Base-by-base conservation (phyloP, 2,329 filamentous ascomycete species). In the Exophiala sp. region DNA sequence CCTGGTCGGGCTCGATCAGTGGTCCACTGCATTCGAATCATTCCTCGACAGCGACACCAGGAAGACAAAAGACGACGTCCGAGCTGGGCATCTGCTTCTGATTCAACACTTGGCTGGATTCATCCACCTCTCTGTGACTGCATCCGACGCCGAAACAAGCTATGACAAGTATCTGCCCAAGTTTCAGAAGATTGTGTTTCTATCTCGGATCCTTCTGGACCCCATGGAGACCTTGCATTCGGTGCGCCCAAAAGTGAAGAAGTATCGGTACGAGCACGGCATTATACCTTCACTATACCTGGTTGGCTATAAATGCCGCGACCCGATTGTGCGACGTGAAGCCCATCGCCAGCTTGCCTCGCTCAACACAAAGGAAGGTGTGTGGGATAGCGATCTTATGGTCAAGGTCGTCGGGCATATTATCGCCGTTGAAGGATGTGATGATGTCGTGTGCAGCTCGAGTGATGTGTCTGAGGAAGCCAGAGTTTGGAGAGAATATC, bases 251-350 rank as follows among this genome's bases (percentile, higher is more conserved):
- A 35, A 2, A 7, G 7, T n/a, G 8, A 9, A 2, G 12, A 11
- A 18, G 2, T 20, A 2, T 42, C 21, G 14, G 1, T 11, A 42
- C 11, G 39, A 42, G 12, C 53, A n/a, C 56, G 56, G 39, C 34
- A 38, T 60, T n/a, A 54, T 60, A n/a, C 55, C 57, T 2, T 35
- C 46, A 9, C 48, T 60, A 10, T 44, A 38, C 12, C 47, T 49
- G 8, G 44, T 54, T 10, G 55, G 43, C 8, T 43, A 32, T 16
- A 54, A 47, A 47, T 60, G 57, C 34, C 50, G 57, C 7, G 34
- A 60, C 21, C 57, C 57, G 1, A 39, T 39, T 11, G 42, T 60
- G 18, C 57, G 55, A 12, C 57, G 57, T 45, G 34, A 49, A 36
- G 57, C 57, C 6, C 33, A 18, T 18, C 16, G 16, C 16, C 16